Evolutionary conservation across 202 grass and related monocot genomes (phyloP).

Genomic region (Dendrocalamus latiflorus): DNA sequence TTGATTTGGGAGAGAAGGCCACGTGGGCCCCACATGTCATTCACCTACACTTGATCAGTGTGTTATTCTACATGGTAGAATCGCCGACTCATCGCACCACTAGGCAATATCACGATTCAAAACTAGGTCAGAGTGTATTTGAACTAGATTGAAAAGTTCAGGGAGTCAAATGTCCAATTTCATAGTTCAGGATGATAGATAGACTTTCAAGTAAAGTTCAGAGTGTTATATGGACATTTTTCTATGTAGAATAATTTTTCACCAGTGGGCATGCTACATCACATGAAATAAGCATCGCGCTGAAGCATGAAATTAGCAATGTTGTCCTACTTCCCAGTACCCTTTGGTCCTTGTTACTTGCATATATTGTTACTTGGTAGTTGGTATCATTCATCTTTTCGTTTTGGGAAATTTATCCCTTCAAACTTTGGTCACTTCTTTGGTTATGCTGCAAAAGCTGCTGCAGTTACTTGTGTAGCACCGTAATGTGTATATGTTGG

Average conservation of each 20-base stretch:
- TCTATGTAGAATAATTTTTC: background rate
- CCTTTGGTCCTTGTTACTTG: background rate
- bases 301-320: background rate
- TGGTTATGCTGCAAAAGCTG: constrained; percentile 1
- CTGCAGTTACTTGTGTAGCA: background rate
- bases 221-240: no score
- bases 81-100: no score
- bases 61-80: no score
- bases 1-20: no score
- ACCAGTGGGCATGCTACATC: background rate
- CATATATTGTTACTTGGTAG: background rate
- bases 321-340: background rate
- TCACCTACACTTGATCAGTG: no score
- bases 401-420: background rate
- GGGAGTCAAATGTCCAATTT: no score
- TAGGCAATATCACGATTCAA: no score
- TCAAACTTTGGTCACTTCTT: background rate
- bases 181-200: no score
- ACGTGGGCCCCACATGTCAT: no score
- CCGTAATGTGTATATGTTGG: background rate
- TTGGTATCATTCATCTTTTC: background rate
- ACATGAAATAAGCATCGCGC: background rate
- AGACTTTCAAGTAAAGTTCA: no score
- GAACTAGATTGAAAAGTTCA: no score
- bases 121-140: no score